phyloP scores from a whole-genome alignment of 2,329 filamentous ascomycete species.

The Aspergillus fructus region DNA sequence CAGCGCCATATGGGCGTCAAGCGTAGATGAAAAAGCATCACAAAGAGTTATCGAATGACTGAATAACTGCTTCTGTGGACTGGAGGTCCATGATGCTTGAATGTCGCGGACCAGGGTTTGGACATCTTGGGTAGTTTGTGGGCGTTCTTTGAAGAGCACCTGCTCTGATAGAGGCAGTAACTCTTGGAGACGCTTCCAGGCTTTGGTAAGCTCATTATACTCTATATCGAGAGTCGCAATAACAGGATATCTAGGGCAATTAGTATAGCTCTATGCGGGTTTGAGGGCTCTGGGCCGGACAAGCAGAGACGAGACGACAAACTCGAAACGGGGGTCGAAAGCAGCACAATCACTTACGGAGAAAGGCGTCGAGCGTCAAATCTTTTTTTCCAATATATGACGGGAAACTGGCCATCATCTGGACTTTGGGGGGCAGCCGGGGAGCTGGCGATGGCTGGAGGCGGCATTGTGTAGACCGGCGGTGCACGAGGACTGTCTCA shows the following conservation, averaged over 20 bases:
- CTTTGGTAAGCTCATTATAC: slow-evolving; percentile 37
- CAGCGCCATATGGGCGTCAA: slow-evolving; percentile 28
- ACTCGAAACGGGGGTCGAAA: not conserved
- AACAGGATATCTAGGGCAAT: slow-evolving; percentile 24
- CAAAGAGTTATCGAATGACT: slow-evolving; percentile 26
- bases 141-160: slow-evolving; percentile 28
- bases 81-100: slow-evolving; percentile 30
- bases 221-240: slow-evolving; percentile 39
- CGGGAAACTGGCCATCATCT: slow-evolving; percentile 12
- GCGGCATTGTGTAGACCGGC: slow-evolving; percentile 17
- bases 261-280: not conserved
- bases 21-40: slow-evolving; percentile 28
- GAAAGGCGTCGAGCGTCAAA: slow-evolving; percentile 32
- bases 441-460: slow-evolving; percentile 9
- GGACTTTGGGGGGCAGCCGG: slow-evolving; percentile 11
- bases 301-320: not conserved
- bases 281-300: not conserved
- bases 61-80: slow-evolving; percentile 26
- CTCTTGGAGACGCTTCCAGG: slow-evolving; percentile 37
- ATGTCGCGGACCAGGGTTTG: slow-evolving; percentile 25
- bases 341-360: slow-evolving; percentile 22
- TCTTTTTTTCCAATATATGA: slow-evolving; percentile 26
- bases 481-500: slow-evolving; percentile 20
- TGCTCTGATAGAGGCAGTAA: slow-evolving; percentile 28
- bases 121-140: slow-evolving; percentile 31